Evolutionary conservation across 768 basidiomycete species (phyloP).

Genomic region (Hirschioporus abietinus): DNA sequence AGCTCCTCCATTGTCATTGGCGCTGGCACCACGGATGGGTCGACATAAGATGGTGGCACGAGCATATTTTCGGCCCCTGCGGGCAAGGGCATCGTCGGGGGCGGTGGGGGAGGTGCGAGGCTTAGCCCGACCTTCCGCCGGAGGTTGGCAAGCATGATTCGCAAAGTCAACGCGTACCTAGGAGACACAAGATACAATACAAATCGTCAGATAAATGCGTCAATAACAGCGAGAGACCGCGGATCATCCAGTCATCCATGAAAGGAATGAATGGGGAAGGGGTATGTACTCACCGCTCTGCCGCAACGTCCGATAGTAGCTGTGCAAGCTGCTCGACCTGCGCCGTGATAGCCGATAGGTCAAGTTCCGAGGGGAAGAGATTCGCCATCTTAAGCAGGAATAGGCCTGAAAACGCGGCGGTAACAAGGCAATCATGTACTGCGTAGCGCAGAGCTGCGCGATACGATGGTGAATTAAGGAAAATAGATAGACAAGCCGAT

Average conservation of each 20-base stretch:
- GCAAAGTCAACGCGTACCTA: conserved; percentile 84
- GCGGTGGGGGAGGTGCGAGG: conserved; percentile 18
- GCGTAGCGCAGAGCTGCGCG: conserved; percentile 88
- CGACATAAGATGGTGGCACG: conserved; percentile 47
- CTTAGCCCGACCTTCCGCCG: conserved; percentile 78
- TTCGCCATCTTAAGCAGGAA: conserved; percentile 94
- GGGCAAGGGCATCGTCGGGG: conserved; percentile 46
- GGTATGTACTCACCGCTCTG: conserved; percentile 59
- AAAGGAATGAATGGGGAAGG: background rate
- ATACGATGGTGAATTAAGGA: conserved; percentile 75
- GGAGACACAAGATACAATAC: background rate
- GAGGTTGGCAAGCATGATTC: conserved; percentile 90
- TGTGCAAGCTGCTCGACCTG: conserved; percentile 92
- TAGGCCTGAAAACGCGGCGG: conserved; percentile 84
- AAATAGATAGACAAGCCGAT: conserved; percentile 76
- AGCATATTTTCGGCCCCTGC: conserved; percentile 55
- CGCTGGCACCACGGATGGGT: conserved; percentile 46
- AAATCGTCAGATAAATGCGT: background rate
- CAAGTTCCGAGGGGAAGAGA: conserved; percentile 82
- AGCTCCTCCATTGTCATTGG: conserved; percentile 85
- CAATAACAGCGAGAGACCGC: background rate
- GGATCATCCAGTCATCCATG: background rate
- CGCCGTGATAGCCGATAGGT: conserved; percentile 64
- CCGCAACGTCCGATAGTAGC: conserved; percentile 86
- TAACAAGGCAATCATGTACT: conserved; percentile 89